A percentile compares a stretch with the other conserved stretches of the same genome.
Evolutionary conservation across 345 rosid species (phyloP).

Genomic region (Aegle marmelos): DNA sequence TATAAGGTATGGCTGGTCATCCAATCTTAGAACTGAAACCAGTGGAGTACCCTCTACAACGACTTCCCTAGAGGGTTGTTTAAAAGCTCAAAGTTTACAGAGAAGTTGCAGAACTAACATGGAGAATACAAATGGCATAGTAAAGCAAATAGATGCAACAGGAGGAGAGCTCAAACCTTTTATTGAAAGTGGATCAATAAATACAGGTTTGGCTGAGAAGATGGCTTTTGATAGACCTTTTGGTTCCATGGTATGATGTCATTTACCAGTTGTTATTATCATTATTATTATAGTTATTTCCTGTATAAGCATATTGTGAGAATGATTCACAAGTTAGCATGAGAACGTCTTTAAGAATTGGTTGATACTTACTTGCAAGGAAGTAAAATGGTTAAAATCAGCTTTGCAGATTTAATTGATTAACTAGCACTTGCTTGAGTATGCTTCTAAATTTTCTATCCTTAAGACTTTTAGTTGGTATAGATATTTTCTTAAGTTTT

Average conservation of each 20-base stretch:
- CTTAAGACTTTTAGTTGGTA: neutral
- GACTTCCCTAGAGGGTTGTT: conserved; percentile 27
- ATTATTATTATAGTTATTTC: neutral
- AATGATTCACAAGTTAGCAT: neutral
- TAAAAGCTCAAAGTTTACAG: conserved; percentile 30
- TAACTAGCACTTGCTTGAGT: neutral
- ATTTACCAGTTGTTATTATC: conserved; percentile 3
- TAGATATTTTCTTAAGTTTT: neutral
- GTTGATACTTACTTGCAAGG: neutral
- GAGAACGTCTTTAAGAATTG: neutral
- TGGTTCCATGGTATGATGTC: conserved; percentile 39
- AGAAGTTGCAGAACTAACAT: conserved; percentile 11
- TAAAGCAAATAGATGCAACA: conserved; percentile 24
- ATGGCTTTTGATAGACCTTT: conserved; percentile 26
- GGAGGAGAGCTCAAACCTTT: conserved; percentile 27
- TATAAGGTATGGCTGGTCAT: conserved; percentile 83
- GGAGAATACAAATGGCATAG: conserved; percentile 12
- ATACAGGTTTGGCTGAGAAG: conserved; percentile 27
- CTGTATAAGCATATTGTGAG: neutral
- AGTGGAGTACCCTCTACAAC: conserved; percentile 26
- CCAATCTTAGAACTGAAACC: conserved; percentile 27
- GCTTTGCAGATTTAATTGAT: neutral
- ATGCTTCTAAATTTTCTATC: neutral
- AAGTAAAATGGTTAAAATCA: conserved; percentile 7
- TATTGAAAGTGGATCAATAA: conserved; percentile 28